These are phyloP conservation scores for Nicotiana otophora DNA, from an alignment of 257 asterid genomes.

Conservation along the genomic window DNA sequence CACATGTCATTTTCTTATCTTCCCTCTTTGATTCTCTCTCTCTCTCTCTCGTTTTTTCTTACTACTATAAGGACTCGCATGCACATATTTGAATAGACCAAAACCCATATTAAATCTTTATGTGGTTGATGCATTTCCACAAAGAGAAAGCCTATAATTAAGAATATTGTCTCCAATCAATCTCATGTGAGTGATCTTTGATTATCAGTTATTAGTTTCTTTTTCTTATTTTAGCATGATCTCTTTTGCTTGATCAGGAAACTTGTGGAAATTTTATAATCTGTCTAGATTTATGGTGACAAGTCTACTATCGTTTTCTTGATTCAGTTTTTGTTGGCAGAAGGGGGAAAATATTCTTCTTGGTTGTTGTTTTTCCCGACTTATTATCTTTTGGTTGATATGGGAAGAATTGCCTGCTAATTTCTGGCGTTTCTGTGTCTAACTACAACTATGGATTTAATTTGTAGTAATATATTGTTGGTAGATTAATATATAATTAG, in stretches of 20 bases:
- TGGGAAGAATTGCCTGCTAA: background rate
- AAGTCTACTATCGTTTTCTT: background rate
- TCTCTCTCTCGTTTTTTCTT: background rate
- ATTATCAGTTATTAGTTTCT: background rate
- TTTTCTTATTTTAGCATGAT: background rate
- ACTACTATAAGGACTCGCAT: background rate
- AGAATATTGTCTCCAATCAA: background rate
- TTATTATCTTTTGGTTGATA: background rate
- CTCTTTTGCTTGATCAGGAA: background rate
- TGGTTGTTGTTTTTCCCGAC: background rate
- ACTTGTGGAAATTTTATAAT: background rate
- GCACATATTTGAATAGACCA: background rate
- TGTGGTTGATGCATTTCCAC: slow-evolving; percentile 5
- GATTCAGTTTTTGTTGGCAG: background rate
- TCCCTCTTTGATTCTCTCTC: background rate
- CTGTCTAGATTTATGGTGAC: background rate
- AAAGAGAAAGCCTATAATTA: slow-evolving; percentile 2
- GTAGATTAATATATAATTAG: background rate
- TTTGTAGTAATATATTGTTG: background rate
- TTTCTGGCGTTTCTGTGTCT: background rate
- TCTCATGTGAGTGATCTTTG: background rate
- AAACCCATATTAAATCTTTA: background rate
- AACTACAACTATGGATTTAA: background rate
- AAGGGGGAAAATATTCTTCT: background rate
- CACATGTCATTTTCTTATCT: background rate